Conservation (phyloP, 768 basidiomycete species). For the Mycena metata region DNA sequence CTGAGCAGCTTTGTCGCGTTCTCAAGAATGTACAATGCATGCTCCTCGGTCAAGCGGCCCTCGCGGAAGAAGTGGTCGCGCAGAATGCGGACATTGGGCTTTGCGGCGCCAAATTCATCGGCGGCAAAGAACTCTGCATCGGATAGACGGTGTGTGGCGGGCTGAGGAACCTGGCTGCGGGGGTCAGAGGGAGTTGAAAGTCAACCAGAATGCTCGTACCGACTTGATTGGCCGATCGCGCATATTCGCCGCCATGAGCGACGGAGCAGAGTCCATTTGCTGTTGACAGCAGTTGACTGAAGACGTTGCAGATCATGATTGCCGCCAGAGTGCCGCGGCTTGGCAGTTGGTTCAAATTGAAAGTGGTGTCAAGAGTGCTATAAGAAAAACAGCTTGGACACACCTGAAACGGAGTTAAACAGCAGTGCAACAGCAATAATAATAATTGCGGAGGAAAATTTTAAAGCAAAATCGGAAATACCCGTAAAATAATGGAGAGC, state of each 20-base stretch:
- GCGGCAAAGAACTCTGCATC: conserved; percentile 38
- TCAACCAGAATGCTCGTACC: background rate
- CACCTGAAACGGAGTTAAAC: too few species aligned
- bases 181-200: background rate
- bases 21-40: conserved; percentile 87
- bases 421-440: too few species aligned
- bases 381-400: too few species aligned
- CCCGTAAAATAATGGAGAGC: too few species aligned
- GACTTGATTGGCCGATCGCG: conserved; percentile 29
- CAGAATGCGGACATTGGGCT: conserved; percentile 57
- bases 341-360: too few species aligned
- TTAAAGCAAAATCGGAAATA: too few species aligned
- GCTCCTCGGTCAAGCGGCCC: conserved; percentile 84
- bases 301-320: background rate
- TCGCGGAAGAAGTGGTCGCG: conserved; percentile 93
- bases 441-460: too few species aligned
- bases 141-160: conserved; percentile 31
- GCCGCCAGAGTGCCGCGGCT: too few species aligned
- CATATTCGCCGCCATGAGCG: conserved; percentile 20
- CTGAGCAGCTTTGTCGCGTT: conserved; percentile 75
- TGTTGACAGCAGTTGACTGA: background rate
- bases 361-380: too few species aligned
- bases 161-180: conserved; percentile 32
- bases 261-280: conserved; percentile 17
- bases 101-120: conserved; percentile 37